Evolutionary conservation across 805 yeast genomes (phyloP).

Genomic region (Candida argentea): DNA sequence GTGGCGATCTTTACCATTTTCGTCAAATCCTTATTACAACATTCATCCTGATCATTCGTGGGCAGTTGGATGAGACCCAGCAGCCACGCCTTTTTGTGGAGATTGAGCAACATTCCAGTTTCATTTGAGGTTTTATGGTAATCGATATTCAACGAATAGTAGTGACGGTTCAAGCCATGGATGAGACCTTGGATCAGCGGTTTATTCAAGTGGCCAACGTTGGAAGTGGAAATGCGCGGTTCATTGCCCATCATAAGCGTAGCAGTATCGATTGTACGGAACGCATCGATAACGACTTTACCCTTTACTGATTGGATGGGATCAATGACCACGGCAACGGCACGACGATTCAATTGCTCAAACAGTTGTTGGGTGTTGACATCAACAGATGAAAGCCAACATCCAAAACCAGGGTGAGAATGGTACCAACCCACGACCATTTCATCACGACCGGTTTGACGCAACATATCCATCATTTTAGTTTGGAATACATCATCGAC

Average conservation of each 20-base stretch:
- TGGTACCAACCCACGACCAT: slow-evolving; percentile 99
- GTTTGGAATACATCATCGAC: slow-evolving; percentile 99
- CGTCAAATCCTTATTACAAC: slow-evolving; percentile 48
- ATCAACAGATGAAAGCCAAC: slow-evolving; percentile 97
- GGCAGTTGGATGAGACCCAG: slow-evolving; percentile 76
- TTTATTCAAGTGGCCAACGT: slow-evolving; percentile 88
- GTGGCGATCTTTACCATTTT: slow-evolving; percentile 84
- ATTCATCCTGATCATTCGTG: slow-evolving; percentile 63
- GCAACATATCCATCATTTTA: slow-evolving; percentile 98
- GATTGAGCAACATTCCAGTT: slow-evolving; percentile 84
- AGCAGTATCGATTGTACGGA: slow-evolving; percentile 83
- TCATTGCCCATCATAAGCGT: slow-evolving; percentile 92
- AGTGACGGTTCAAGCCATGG: slow-evolving; percentile 94
- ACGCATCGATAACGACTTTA: slow-evolving; percentile 97
- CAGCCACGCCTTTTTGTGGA: slow-evolving; percentile 95
- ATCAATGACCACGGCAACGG: slow-evolving; percentile 97
- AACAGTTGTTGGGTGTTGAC: slow-evolving; percentile 96
- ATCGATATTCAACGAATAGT: slow-evolving; percentile 90
- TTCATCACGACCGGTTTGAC: slow-evolving; percentile 98
- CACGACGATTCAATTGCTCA: slow-evolving; percentile 89
- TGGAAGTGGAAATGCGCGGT: slow-evolving; percentile 95
- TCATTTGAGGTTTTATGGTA: slow-evolving; percentile 88
- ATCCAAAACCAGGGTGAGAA: slow-evolving; percentile 95
- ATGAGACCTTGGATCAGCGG: slow-evolving; percentile 95
- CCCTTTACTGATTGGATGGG: slow-evolving; percentile 99